Conservation (phyloP, 306 rosid genomes). For the Alnus rubra region DNA sequence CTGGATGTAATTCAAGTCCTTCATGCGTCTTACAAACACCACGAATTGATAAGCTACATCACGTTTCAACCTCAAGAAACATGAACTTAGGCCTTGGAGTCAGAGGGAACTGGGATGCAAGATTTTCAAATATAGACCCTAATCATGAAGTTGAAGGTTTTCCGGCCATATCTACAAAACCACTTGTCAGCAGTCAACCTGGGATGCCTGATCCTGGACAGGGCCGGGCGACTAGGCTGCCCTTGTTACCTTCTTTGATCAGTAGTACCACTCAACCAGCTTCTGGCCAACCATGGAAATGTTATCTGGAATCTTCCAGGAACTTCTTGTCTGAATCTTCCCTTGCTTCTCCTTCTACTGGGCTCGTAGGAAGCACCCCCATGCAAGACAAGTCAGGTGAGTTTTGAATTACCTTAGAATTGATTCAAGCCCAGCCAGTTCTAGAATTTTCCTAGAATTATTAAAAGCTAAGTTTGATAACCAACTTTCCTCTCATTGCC, state of each 20-base stretch:
- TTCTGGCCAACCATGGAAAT: slow-evolving; percentile 1
- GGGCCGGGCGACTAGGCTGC: slow-evolving; percentile 8
- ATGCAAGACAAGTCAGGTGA: slow-evolving; percentile 11
- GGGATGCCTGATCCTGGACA: slow-evolving; percentile 9
- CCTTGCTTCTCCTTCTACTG: no score
- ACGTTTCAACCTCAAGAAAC: background rate
- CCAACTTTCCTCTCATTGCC: no score
- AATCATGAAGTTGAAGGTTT: background rate
- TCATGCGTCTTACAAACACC: slow-evolving; percentile 26
- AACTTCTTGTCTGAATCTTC: background rate
- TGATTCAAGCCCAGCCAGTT: no score
- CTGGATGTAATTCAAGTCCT: slow-evolving; percentile 9
- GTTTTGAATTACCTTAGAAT: slow-evolving; percentile 2
- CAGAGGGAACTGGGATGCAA: no score
- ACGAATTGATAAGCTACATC: background rate
- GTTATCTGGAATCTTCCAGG: background rate
- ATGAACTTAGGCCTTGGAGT: no score
- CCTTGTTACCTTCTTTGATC: background rate
- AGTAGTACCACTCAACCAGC: background rate
- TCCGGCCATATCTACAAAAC: background rate
- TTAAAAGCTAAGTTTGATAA: no score
- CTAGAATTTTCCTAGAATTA: no score
- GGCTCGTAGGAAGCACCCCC: background rate
- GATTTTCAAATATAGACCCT: no score
- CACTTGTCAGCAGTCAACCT: slow-evolving; percentile 1